These are phyloP conservation scores for Nicotiana attenuata DNA, from an alignment of 257 asterid species.

Conservation along the genomic window DNA sequence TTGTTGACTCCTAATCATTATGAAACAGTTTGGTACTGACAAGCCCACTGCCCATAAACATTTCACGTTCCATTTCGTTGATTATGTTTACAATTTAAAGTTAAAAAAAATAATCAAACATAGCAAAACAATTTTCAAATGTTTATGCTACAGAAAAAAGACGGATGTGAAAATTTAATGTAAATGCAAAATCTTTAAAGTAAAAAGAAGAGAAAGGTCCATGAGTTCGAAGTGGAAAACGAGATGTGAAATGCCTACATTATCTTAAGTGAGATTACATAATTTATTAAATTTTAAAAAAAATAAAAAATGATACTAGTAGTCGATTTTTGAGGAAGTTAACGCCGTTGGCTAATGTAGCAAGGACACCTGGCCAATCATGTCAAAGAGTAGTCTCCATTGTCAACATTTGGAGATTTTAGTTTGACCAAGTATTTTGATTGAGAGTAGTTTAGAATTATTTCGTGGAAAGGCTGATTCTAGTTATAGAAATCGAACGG, in stretches of 20 bases:
- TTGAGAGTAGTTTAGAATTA: background rate
- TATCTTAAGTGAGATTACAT: too few relatives aligned
- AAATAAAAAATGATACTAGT: too few relatives aligned
- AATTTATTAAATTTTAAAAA: too few relatives aligned
- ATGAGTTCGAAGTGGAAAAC: too few relatives aligned
- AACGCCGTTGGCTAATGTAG: background rate
- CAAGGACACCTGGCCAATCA: background rate
- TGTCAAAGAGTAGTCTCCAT: background rate
- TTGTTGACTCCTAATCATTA: conserved; percentile 1
- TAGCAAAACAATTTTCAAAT: background rate
- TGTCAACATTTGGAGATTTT: background rate
- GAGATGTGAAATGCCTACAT: too few relatives aligned
- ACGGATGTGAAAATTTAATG: too few relatives aligned
- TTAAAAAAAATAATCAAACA: background rate
- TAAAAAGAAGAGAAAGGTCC: too few relatives aligned
- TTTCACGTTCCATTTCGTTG: background rate
- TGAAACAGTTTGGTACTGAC: background rate
- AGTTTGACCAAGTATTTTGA: background rate
- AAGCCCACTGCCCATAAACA: background rate
- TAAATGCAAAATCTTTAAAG: too few relatives aligned
- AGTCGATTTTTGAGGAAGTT: too few relatives aligned
- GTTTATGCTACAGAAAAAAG: background rate
- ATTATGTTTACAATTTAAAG: background rate
- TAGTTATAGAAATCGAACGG: too few relatives aligned
- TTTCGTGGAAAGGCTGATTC: too few relatives aligned